These are phyloP conservation scores for Pyrrhoderma lamaoense DNA, from an alignment of 1,284 basidiomycete species.

Conservation along the genomic window DNA sequence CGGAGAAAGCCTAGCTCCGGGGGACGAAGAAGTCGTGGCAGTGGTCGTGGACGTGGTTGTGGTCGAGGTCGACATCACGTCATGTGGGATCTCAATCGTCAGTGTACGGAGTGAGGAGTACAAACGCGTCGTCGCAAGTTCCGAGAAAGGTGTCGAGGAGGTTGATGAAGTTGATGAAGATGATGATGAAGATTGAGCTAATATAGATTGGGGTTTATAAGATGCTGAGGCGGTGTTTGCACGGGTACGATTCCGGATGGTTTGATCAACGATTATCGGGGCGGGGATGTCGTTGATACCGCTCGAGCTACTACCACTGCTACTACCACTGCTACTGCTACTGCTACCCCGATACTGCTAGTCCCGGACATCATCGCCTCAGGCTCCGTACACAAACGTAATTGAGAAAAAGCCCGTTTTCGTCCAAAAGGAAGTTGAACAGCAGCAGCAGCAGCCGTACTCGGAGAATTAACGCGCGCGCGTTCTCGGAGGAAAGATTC, in stretches of 20 bases:
- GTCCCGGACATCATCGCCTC: neutral
- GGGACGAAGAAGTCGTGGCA: neutral
- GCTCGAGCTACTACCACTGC: no score
- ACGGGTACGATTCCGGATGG: neutral
- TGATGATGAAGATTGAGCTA: neutral
- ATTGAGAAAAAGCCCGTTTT: slow-evolving; percentile 8
- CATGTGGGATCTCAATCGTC: slow-evolving; percentile 12
- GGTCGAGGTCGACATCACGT: neutral
- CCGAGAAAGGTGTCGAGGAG: neutral
- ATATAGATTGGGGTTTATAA: no score
- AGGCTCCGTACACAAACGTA: slow-evolving; percentile 5
- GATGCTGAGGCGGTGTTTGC: slow-evolving; percentile 1
- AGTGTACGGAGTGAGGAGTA: slow-evolving; percentile 14
- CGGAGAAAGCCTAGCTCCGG: slow-evolving; percentile 8
- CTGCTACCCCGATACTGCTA: neutral
- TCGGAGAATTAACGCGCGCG: slow-evolving; percentile 32
- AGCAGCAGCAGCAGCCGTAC: neutral
- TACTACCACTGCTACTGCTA: no score
- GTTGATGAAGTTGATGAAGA: neutral
- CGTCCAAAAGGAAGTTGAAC: neutral
- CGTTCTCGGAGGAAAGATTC: slow-evolving; percentile 49
- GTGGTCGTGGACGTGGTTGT: neutral
- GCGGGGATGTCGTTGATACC: no score
- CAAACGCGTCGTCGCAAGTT: neutral
- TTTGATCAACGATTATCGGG: no score